Percentiles rank a stretch among this genome's conserved stretches.
Conservation (phyloP, 768 basidiomycete genomes). For the Gymnopilus junonius region DNA sequence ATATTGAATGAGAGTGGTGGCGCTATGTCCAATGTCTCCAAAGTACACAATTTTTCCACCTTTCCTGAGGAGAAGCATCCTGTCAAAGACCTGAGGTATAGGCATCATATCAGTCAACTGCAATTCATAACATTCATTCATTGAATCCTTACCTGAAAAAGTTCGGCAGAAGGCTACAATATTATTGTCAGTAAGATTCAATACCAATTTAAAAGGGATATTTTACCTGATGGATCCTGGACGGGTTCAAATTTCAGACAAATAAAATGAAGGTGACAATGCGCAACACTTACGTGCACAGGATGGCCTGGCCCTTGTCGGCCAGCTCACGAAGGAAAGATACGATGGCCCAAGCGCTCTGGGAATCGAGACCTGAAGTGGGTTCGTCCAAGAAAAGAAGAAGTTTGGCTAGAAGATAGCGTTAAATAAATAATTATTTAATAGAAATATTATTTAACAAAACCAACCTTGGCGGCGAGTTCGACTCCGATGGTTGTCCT, state of each 20-base stretch:
- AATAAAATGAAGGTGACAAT: constrained; percentile 13
- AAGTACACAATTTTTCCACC: constrained; percentile 84
- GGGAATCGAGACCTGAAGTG: constrained; percentile 86
- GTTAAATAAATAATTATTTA: neutral
- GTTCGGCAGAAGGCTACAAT: constrained; percentile 73
- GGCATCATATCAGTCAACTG: too few relatives aligned
- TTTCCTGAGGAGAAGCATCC: constrained; percentile 73
- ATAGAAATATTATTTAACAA: neutral
- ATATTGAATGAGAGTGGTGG: constrained; percentile 68
- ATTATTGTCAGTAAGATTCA: neutral
- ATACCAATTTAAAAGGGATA: neutral
- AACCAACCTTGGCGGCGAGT: constrained; percentile 78
- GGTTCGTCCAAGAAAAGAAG: constrained; percentile 91
- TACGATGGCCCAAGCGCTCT: constrained; percentile 86
- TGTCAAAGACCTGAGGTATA: constrained; percentile 58
- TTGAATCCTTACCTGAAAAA: constrained; percentile 61
- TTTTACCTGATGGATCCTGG: constrained; percentile 45
- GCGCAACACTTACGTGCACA: constrained; percentile 72
- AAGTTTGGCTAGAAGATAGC: constrained; percentile 60
- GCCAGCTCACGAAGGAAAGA: constrained; percentile 78
- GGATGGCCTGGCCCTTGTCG: constrained; percentile 82
- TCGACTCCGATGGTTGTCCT: constrained; percentile 89
- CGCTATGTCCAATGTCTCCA: constrained; percentile 69
- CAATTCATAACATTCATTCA: too few relatives aligned
- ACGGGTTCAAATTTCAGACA: neutral